Base-by-base conservation (phyloP, 495 filamentous ascomycete genomes). In the Aspergillus avenaceus region DNA sequence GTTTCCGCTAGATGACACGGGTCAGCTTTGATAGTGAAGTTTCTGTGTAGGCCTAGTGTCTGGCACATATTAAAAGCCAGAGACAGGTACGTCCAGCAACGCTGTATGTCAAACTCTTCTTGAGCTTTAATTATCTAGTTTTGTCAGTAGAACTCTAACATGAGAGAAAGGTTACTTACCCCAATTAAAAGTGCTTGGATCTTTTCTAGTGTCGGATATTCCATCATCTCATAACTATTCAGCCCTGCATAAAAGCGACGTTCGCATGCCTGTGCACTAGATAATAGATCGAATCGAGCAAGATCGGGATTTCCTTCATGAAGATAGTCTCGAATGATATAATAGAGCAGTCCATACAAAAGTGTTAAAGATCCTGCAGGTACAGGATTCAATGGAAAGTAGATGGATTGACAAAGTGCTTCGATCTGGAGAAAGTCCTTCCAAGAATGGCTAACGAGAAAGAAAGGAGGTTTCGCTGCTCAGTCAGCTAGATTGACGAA, bases 61-160 rank as follows among this genome's bases (percentile, higher is more conserved):
- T 63, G 61, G 22, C 61, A 63, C 55, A 63, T 58, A 25, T 63
- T 63, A 48, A 60, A 63, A 8, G 61, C 61, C n/a, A 63, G 29
- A 0, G 61, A 58, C 8, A 63, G 49, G 28, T 60, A 63, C 2
- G 61, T 53, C 61, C 61, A 63, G 24, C 61, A 58, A 5, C 52
- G 57, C 32, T 63, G 61, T 19, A 60, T 47, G 28, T 63, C 55
- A 22, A 54, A 63, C 41, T 60, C 61, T 43, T 63, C 61, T 42
- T 63, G 61, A 1, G 61, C 49, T 58, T 60, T 60, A 28, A 53
- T 54, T 8, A 58, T 45, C 56, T 62, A 31, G 19, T 11, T 13
- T 11, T 3, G 18, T 59, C 29, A 62, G 47, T 19, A 4, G 18
- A 24, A 28, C 5, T 28, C 2, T 24, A 7, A 14, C 29, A 1